A percentile compares a stretch with the other conserved stretches of the same genome.
Evolutionary conservation across 2,329 filamentous ascomycete genomes (phyloP).

Genomic region (Cladosporium sp.): DNA sequence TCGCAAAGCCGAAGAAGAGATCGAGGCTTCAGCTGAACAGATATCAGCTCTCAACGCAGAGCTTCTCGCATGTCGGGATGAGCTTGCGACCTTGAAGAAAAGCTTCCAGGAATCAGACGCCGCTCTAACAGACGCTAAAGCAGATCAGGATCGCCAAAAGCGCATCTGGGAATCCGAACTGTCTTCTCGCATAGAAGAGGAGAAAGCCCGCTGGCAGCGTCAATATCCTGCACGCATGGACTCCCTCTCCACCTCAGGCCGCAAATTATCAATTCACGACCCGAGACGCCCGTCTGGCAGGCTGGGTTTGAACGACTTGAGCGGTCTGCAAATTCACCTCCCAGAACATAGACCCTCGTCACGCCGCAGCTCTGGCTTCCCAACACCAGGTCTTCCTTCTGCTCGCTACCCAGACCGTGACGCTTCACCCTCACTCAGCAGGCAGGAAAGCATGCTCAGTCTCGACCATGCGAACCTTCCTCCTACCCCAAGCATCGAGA

Average conservation of each 20-base stretch:
- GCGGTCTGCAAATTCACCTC: constrained; percentile 16
- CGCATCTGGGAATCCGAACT: constrained; percentile 55
- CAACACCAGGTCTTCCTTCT: constrained; percentile 14
- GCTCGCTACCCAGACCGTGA: constrained; percentile 18
- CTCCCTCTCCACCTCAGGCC: constrained; percentile 33
- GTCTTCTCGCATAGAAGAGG: constrained; percentile 60
- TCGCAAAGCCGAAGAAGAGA: constrained; percentile 73
- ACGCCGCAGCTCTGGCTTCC: constrained; percentile 27
- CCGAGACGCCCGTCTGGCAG: constrained; percentile 27
- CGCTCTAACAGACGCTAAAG: constrained; percentile 56
- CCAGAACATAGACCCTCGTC: constrained; percentile 27
- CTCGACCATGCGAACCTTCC: constrained; percentile 29
- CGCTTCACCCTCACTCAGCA: constrained; percentile 29
- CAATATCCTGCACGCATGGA: constrained; percentile 27
- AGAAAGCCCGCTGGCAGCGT: constrained; percentile 58
- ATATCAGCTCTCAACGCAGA: constrained; percentile 64
- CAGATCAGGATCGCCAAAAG: constrained; percentile 56
- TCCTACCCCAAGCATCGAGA: constrained; percentile 45
- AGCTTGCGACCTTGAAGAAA: constrained; percentile 59
- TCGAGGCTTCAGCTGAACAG: constrained; percentile 65
- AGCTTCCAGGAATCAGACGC: constrained; percentile 62
- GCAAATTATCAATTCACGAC: constrained; percentile 38
- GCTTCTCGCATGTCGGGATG: constrained; percentile 54
- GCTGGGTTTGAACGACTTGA: constrained; percentile 26
- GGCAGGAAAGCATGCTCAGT: constrained; percentile 45